Percentiles rank a stretch among this genome's conserved stretches.
Conservation (phyloP, 2,329 filamentous ascomycete species). For the Ophiostoma quercus region DNA sequence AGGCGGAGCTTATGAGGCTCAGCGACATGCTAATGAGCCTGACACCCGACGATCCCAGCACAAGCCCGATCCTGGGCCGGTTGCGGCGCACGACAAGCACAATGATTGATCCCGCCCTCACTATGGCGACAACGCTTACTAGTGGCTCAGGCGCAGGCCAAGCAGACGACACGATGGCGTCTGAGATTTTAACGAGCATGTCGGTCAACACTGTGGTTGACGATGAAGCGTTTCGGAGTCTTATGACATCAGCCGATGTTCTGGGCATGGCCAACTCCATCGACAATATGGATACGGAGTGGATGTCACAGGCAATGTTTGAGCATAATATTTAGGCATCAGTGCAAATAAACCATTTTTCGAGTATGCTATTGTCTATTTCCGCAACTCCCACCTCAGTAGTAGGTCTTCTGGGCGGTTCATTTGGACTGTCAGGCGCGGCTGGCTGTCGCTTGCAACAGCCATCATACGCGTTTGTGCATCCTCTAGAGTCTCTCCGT, state of each 20-base stretch:
- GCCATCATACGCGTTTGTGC: conserved; percentile 28
- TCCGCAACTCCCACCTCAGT: conserved; percentile 23
- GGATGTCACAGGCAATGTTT: conserved; percentile 15
- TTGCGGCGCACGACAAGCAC: neutral
- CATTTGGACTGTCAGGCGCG: conserved; percentile 34
- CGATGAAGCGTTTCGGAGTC: conserved; percentile 3
- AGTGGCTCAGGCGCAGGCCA: neutral
- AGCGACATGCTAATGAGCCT: conserved; percentile 1
- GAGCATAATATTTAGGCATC: neutral
- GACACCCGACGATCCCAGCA: neutral
- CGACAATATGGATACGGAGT: conserved; percentile 8
- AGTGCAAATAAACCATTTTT: neutral
- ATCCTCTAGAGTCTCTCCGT: conserved; percentile 29
- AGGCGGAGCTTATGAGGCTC: neutral
- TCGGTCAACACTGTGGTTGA: conserved; percentile 5
- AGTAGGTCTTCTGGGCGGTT: conserved; percentile 28
- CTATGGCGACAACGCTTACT: neutral
- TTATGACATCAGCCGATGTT: neutral
- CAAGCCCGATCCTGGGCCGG: neutral
- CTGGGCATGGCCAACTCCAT: conserved; percentile 10
- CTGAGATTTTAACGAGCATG: conserved; percentile 3
- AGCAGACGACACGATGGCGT: neutral
- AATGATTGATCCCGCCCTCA: neutral
- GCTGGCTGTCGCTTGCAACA: conserved; percentile 30
- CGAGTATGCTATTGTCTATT: neutral